Evolutionary conservation across 75 land plant species (phyloP), one percentile per base, ranked within the genome.

Genomic region (Chamaecyparis obtusa): DNA sequence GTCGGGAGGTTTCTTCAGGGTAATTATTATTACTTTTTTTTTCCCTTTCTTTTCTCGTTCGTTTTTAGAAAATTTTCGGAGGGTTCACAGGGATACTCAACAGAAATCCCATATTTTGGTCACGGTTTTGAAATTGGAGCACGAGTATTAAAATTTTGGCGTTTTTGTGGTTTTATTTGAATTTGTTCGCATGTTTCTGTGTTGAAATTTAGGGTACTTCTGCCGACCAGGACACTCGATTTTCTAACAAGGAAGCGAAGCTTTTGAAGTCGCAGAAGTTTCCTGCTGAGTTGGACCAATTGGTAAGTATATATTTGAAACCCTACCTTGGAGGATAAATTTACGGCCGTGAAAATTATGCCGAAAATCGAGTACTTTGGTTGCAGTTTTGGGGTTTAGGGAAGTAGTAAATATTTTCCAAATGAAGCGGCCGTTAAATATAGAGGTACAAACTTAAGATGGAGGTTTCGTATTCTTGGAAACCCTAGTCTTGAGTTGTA

Each of bases 231-330:
- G 99, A 98, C 89, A 98, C 99, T 46, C 91, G 99, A 16, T 98
- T 98, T 86, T 98, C 99, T 16, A 98, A 98, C 90, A 98, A 98
- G 89, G 95, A 96, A 90, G 97, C 99, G 46, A 98, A 98, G 94
- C 92, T 98, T 35, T 83, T 98, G 87, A 98, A 98, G 86, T 89
- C 99, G 6, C 99, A 98, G 91, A 98, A 97, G 82, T 98, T 98
- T 86, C 90, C 97, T 19, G 87, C 99, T 16, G 99, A 98, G 92
- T 89, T 98, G 86, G 99, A 98, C 46, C 92, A 93, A 43, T 89
- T 89, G 95, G 99, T 98, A 83, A 88, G 95, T 54, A 51, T 49
- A 55, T 41, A 21, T 21, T 44, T 41, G 32, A 81, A 81, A 81
- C 83, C 83, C 83, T 81, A 44, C 14, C 1, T 0, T 27, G 3